A percentile compares a stretch with the other conserved stretches of the same genome.
Evolutionary conservation across 2,329 filamentous ascomycete genomes (phyloP).

Genomic region (Arthrobotrys megalospora): DNA sequence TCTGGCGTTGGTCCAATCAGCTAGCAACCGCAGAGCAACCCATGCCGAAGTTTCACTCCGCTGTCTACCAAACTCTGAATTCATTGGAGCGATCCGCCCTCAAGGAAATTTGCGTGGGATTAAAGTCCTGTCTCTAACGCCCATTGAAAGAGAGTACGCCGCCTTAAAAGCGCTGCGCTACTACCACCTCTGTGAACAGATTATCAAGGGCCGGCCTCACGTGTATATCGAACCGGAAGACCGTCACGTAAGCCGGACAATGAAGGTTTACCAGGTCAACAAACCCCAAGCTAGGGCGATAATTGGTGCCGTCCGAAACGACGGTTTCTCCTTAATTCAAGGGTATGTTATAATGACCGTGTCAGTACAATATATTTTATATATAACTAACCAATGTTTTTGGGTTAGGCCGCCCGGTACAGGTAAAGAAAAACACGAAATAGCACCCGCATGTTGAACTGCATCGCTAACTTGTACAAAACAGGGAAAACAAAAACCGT

Average conservation of each 20-base stretch:
- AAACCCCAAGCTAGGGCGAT: conserved; percentile 91
- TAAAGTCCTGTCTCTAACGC: conserved; percentile 76
- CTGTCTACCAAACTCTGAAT: conserved; percentile 75
- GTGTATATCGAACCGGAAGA: conserved; percentile 86
- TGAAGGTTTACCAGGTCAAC: conserved; percentile 86
- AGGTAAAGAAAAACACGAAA: conserved; percentile 14
- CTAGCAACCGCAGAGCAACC: conserved; percentile 81
- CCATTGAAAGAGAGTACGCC: conserved; percentile 94
- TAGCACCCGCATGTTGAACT: background rate
- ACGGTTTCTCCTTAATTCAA: conserved; percentile 96
- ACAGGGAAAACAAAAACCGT: conserved; percentile 97
- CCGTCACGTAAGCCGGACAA: conserved; percentile 78
- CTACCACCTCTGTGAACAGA: conserved; percentile 95
- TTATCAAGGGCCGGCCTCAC: conserved; percentile 89
- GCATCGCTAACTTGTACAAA: conserved; percentile 8
- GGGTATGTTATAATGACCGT: conserved; percentile 72
- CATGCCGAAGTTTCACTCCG: conserved; percentile 85
- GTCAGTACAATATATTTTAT: conserved; percentile 28
- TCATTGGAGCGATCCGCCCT: conserved; percentile 41
- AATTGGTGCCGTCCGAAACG: conserved; percentile 91
- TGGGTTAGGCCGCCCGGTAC: conserved; percentile 84
- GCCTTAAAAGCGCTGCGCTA: conserved; percentile 91
- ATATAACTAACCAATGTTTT: conserved; percentile 64
- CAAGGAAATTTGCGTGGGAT: conserved; percentile 50
- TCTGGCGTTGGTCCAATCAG: conserved; percentile 84